A percentile compares a stretch with the other conserved stretches of the same genome.
These are phyloP conservation scores for Mortierella sp. DNA, from an alignment of 371 early-diverging fungal genomes.

Conservation along the genomic window DNA sequence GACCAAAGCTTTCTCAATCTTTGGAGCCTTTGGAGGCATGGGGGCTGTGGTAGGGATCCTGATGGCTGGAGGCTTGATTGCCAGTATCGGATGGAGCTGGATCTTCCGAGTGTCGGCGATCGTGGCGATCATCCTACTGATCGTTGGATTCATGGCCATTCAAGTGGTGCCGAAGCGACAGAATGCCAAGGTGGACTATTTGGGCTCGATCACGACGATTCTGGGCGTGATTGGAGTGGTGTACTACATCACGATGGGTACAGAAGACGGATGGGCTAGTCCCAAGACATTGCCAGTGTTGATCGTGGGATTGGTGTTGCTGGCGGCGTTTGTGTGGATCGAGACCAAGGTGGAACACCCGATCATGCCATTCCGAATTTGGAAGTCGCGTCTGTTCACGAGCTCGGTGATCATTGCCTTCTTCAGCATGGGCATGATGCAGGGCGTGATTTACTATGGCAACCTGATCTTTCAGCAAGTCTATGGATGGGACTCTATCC, in stretches of 20 bases:
- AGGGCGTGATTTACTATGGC: conserved; percentile 29
- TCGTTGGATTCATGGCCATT: conserved; percentile 17
- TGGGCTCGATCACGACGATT: conserved; percentile 9
- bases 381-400: conserved; percentile 18
- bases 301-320: not conserved
- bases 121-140: conserved; percentile 6
- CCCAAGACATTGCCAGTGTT: conserved; percentile 25
- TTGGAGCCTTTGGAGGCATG: conserved; percentile 34
- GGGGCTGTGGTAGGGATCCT: conserved; percentile 29
- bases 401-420: conserved; percentile 28
- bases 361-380: conserved; percentile 32
- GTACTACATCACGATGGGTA: conserved; percentile 23
- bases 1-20: conserved; percentile 33
- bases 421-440: conserved; percentile 26
- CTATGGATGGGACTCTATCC: conserved; percentile 30
- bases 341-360: conserved; percentile 11
- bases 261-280: conserved; percentile 24
- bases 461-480: conserved; percentile 42
- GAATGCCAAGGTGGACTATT: conserved; percentile 21
- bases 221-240: conserved; percentile 24
- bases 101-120: conserved; percentile 29
- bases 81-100: conserved; percentile 29
- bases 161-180: conserved; percentile 13
- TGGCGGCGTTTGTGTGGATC: conserved; percentile 11
- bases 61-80: conserved; percentile 31